Conservation (phyloP, 1,284 basidiomycete species). For the Ceratobasidium sp. region DNA sequence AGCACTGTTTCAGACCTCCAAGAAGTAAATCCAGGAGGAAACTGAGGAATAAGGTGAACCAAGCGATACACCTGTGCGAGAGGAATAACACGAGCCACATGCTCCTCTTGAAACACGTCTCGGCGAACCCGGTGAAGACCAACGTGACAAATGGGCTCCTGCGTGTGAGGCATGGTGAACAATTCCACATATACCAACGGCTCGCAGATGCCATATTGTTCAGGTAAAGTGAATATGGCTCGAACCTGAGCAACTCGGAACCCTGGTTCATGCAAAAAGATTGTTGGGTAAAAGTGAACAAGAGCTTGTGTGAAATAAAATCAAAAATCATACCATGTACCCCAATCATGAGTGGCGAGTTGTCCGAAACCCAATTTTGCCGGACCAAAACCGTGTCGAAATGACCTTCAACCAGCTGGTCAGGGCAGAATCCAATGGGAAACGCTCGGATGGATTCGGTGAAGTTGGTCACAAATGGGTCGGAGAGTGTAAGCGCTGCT, state of each 20-base stretch:
- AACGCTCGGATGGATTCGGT: background rate
- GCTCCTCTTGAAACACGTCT: background rate
- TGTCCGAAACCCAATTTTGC: background rate
- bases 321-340: background rate
- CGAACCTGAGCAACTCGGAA: slow-evolving; percentile 24
- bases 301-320: background rate
- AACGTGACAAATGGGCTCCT: background rate
- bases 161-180: background rate
- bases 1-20: background rate
- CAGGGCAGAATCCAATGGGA: background rate
- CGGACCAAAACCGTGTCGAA: background rate
- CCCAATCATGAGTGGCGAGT: background rate
- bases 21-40: background rate
- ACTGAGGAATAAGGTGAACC: background rate
- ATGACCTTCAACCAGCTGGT: background rate
- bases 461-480: background rate
- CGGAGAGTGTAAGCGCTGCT: background rate
- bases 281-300: background rate
- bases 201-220: background rate
- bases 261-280: background rate
- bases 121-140: background rate
- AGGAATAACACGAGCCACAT: background rate
- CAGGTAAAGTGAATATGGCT: slow-evolving; percentile 23
- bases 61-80: background rate
- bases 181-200: background rate